Evolutionary conservation across 2,329 filamentous ascomycete species (phyloP).

Genomic region (Ophiocordyceps sinensis): DNA sequence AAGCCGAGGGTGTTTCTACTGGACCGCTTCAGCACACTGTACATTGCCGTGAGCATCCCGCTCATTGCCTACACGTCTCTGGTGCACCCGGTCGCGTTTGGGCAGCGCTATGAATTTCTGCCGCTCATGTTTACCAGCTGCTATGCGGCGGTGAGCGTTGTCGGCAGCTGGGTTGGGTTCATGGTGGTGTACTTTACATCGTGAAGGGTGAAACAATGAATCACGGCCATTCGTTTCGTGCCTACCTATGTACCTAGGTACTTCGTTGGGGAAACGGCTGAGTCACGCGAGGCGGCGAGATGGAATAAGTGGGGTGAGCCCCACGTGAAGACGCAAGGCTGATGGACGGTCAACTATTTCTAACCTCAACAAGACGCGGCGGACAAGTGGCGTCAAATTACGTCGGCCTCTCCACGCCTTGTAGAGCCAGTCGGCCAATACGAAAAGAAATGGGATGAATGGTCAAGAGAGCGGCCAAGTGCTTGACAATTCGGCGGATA

Average conservation of each 20-base stretch:
- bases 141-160: slow-evolving; percentile 86
- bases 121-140: slow-evolving; percentile 95
- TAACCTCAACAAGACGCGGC: no score
- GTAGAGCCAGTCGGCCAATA: no score
- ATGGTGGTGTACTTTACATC: slow-evolving; percentile 76
- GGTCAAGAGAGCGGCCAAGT: no score
- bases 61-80: slow-evolving; percentile 80
- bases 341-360: slow-evolving; percentile 1
- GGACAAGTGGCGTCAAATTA: no score
- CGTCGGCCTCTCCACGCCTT: no score
- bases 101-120: slow-evolving; percentile 71
- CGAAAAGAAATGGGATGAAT: no score
- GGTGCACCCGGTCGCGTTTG: slow-evolving; percentile 71
- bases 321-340: slow-evolving; percentile 18
- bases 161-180: slow-evolving; percentile 91
- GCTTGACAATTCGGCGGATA: no score
- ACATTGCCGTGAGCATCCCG: slow-evolving; percentile 80
- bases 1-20: slow-evolving; percentile 76
- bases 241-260: no score
- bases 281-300: slow-evolving; percentile 5
- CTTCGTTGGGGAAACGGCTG: slow-evolving; percentile 3
- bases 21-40: slow-evolving; percentile 79
- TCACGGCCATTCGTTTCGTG: no score
- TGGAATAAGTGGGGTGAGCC: slow-evolving; percentile 9
- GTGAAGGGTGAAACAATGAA: slow-evolving; percentile 9